Conservation (phyloP, 306 rosid genomes). For the Medicago ruthenica region DNA sequence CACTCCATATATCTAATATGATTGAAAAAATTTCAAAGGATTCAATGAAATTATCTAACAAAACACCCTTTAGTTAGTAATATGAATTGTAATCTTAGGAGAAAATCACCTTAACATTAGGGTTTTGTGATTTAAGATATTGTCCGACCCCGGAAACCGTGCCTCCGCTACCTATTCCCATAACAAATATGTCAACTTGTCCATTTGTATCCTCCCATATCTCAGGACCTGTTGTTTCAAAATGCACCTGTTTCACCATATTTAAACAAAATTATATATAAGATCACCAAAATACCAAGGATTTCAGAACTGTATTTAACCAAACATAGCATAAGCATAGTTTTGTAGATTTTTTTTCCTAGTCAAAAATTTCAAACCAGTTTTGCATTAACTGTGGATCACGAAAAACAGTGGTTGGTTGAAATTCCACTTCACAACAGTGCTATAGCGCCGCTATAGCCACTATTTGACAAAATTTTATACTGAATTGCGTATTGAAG, state of each 20-base stretch:
- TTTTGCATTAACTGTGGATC: not conserved
- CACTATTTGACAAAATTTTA: not conserved
- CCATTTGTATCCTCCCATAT: slow-evolving; percentile 98
- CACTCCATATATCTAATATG: slow-evolving; percentile 68
- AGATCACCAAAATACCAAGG: too few relatives aligned
- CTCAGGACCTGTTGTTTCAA: slow-evolving; percentile 98
- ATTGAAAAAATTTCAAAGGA: slow-evolving; percentile 37
- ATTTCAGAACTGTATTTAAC: too few relatives aligned
- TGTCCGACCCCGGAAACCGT: slow-evolving; percentile 97
- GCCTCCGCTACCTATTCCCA: slow-evolving; percentile 99
- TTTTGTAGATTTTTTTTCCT: slow-evolving; percentile 16
- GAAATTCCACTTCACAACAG: not conserved
- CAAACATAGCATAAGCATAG: slow-evolving; percentile 26
- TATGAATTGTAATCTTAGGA: slow-evolving; percentile 29
- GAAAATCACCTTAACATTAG: slow-evolving; percentile 74
- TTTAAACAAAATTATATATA: too few relatives aligned
- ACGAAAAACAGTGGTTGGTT: not conserved
- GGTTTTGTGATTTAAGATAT: slow-evolving; percentile 87
- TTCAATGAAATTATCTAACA: slow-evolving; percentile 29
- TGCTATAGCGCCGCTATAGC: not conserved
- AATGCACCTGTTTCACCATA: slow-evolving; percentile 92
- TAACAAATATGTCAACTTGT: slow-evolving; percentile 90
- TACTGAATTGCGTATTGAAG: too few relatives aligned
- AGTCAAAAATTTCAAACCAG: not conserved
- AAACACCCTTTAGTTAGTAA: slow-evolving; percentile 16